Percentiles rank a stretch among this genome's conserved stretches.
Conservation (phyloP, 2,329 filamentous ascomycete genomes). For the Curvularia lunata region DNA sequence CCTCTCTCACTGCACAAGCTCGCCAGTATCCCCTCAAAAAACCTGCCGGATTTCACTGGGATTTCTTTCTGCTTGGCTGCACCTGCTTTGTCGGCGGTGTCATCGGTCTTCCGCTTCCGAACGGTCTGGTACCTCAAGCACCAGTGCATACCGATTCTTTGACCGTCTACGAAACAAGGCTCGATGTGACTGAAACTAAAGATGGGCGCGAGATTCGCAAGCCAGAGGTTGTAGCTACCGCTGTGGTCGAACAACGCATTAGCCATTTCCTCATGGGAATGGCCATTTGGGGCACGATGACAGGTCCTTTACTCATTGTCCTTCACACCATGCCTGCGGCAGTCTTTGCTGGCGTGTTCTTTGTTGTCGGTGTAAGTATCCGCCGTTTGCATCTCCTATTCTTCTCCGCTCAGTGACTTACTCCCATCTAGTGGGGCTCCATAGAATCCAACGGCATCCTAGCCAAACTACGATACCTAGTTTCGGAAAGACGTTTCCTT, state of each 20-base stretch:
- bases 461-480: constrained; percentile 56
- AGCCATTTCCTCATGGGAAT: constrained; percentile 62
- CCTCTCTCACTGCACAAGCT: constrained; percentile 60
- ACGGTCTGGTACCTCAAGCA: constrained; percentile 62
- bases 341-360: constrained; percentile 62
- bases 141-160: constrained; percentile 63
- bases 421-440: constrained; percentile 48
- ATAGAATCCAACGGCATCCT: constrained; percentile 58
- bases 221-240: constrained; percentile 53
- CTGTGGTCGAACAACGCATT: constrained; percentile 61
- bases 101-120: constrained; percentile 60
- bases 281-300: constrained; percentile 62
- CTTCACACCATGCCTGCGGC: constrained; percentile 60
- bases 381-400: not conserved
- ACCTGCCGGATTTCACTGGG: constrained; percentile 64
- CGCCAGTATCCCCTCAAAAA: constrained; percentile 61
- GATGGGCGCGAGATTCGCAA: constrained; percentile 53
- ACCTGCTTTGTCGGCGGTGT: constrained; percentile 61
- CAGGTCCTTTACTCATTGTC: constrained; percentile 58
- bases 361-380: constrained; percentile 57
- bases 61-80: constrained; percentile 62
- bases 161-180: constrained; percentile 46
- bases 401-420: not conserved
- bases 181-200: constrained; percentile 49
- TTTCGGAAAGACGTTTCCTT: constrained; percentile 56